These are phyloP conservation scores for Pythium aquatile DNA, from an alignment of 352 stramenopile species.

Conservation along the genomic window DNA sequence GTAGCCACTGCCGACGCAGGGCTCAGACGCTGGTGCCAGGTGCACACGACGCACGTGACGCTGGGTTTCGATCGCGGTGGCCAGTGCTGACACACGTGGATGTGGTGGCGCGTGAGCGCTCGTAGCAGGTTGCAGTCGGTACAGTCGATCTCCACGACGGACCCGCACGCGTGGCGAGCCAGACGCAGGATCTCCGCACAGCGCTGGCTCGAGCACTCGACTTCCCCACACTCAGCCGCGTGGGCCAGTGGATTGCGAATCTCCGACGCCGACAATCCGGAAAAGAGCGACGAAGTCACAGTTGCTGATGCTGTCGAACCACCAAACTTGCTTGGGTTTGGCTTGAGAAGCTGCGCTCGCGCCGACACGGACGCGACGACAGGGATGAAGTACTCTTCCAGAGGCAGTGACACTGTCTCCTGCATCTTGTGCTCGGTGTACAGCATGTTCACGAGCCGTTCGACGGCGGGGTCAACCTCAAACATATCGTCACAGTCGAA, in stretches of 20 bases:
- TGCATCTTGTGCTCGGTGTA: not conserved
- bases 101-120: conserved; percentile 8
- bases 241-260: conserved; percentile 3
- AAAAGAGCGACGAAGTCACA: not conserved
- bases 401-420: not conserved
- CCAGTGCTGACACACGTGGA: conserved; percentile 6
- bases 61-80: not conserved
- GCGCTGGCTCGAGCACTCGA: not conserved
- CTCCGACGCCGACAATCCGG: conserved; percentile 1
- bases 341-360: not conserved
- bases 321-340: not conserved
- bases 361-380: not conserved
- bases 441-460: not conserved
- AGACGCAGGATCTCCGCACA: not conserved
- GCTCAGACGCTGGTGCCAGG: not conserved
- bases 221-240: not conserved
- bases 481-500: not conserved
- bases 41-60: not conserved
- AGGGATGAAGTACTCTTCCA: not conserved
- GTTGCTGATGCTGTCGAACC: not conserved
- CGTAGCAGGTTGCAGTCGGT: not conserved
- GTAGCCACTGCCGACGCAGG: not conserved
- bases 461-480: not conserved
- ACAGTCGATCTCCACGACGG: not conserved
- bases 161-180: not conserved